Percentiles rank a stretch among this genome's conserved stretches.
These are phyloP conservation scores for Rhododendron kiyosumense DNA, from an alignment of 148 eudicot genomes.

Conservation along the genomic window DNA sequence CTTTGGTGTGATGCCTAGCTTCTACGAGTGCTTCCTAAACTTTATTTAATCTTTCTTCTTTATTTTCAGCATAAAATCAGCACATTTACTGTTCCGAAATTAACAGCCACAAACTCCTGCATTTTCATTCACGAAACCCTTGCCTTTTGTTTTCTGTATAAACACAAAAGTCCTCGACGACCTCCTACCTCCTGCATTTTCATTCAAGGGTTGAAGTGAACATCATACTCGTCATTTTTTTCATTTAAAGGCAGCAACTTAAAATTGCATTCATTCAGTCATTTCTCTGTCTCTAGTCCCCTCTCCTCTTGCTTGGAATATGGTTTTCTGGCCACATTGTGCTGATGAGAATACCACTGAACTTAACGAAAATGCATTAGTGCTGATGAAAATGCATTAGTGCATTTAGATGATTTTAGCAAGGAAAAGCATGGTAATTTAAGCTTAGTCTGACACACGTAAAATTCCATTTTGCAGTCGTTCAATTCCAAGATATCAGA, in stretches of 20 bases:
- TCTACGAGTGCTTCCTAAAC: neutral
- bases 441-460: no score
- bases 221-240: no score
- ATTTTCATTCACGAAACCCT: neutral
- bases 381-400: neutral
- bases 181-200: no score
- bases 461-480: slow-evolving; percentile 29
- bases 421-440: neutral
- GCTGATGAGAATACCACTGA: slow-evolving; percentile 58
- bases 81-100: neutral
- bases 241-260: no score
- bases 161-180: no score
- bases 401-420: neutral
- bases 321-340: slow-evolving; percentile 71
- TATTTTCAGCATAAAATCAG: no score
- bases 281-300: neutral
- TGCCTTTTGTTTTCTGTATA: neutral
- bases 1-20: neutral
- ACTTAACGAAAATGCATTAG: slow-evolving; percentile 19
- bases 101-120: neutral
- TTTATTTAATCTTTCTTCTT: neutral
- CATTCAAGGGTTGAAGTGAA: neutral
- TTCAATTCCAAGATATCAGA: slow-evolving; percentile 81
- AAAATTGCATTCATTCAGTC: no score
- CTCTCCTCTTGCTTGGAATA: neutral